Evolutionary conservation across 2,329 filamentous ascomycete species (phyloP).

Genomic region (Paecilomyces sp.): DNA sequence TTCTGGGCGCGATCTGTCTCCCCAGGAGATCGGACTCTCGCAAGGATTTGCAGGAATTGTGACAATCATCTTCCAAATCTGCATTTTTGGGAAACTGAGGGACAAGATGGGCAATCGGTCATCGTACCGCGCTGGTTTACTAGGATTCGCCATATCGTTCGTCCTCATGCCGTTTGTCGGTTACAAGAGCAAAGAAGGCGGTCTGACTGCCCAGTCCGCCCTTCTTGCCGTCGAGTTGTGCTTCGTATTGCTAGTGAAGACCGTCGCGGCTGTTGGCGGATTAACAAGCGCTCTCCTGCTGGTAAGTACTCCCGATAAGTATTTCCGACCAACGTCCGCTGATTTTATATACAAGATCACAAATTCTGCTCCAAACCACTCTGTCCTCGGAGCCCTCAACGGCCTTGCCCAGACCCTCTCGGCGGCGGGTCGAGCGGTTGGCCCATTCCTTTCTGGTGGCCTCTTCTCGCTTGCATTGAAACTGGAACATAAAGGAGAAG

Average conservation of each 20-base stretch:
- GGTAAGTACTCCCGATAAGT: conserved; percentile 44
- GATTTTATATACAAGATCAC: conserved; percentile 58
- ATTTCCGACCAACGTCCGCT: neutral
- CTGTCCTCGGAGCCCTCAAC: conserved; percentile 82
- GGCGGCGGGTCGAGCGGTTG: conserved; percentile 78
- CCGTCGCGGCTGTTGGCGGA: conserved; percentile 80
- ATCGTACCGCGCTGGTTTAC: conserved; percentile 71
- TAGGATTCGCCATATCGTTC: conserved; percentile 76
- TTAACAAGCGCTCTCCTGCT: conserved; percentile 82
- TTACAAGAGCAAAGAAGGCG: conserved; percentile 57
- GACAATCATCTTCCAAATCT: conserved; percentile 85
- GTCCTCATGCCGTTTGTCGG: conserved; percentile 84
- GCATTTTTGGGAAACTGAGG: conserved; percentile 72
- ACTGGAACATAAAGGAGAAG: conserved; percentile 73
- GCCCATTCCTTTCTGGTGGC: conserved; percentile 79
- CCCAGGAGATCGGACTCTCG: conserved; percentile 75
- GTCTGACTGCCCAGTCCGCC: conserved; percentile 52
- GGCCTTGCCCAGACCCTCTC: conserved; percentile 91
- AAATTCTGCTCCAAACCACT: conserved; percentile 81
- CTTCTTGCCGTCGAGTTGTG: conserved; percentile 81
- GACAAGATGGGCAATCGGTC: conserved; percentile 75
- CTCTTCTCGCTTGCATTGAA: conserved; percentile 73
- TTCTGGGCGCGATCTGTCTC: conserved; percentile 66
- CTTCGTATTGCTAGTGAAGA: conserved; percentile 75
- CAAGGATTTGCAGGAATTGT: conserved; percentile 76